Evolutionary conservation across 176 grass and related monocot genomes (phyloP), one percentile per base, ranked within the genome.

Genomic region (Alopecurus myosuroides): DNA sequence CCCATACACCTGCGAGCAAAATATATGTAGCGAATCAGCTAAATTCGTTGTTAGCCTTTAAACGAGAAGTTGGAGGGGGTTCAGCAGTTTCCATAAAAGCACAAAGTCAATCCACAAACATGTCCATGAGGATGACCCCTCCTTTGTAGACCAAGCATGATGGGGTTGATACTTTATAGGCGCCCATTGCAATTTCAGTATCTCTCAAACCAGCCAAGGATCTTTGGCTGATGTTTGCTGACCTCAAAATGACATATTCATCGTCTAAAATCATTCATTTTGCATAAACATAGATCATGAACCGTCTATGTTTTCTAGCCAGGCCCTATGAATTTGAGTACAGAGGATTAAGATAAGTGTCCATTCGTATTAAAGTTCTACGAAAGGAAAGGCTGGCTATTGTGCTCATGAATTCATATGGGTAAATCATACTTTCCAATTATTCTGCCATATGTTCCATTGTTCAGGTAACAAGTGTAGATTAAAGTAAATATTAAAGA

Each of bases 271-370:
- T 94, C 93, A 95, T 94, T 45, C 95, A 93, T 73, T 98, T 98
- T 85, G 91, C 91, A 65, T 98, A 93, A 78, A 98, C 96, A 12
- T 98, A 98, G 61, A 98, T 98, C 96, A 98, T 98, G 88, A 98
- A 98, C 3, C 96, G 84, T 14, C 89, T 91, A 44, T 91, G 79
- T 79, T 89, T 98, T 82, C 85, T 71, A 64, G 87, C 83, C 22
- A 92, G 71, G 9, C 29, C 93, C 97, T 98, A 42, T 29, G 40
- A 76, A 63, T 86, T 66, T 83, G 2, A 57, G 72, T 28, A 68
- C 14, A 42, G 61, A 42, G 31, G 34, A 30, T 44, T 77, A 41
- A 84, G 55, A 37, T 36, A 84, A 63, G 65, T 40, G 42, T 62
- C 31, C 31, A 63, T 82, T 40, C 35, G 66, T 55, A 71, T 35